Evolutionary conservation across 495 filamentous ascomycete species (phyloP).

Genomic region (Lophiotrema nucula): DNA sequence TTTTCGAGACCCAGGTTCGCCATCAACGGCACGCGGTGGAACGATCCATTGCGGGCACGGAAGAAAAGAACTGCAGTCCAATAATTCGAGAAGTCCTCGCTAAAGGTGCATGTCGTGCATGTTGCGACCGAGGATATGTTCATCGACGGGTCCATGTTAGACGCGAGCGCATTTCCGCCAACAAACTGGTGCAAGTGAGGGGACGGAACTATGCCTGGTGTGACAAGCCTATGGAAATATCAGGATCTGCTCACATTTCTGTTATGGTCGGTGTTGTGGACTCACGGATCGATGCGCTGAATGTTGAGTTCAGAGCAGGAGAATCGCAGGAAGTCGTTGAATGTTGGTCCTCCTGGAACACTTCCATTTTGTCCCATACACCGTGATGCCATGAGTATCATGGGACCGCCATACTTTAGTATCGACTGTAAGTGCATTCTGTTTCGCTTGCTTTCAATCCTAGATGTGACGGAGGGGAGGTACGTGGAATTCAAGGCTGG

Average conservation of each 20-base stretch:
- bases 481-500: background rate
- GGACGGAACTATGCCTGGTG: slow-evolving; percentile 10
- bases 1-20: slow-evolving; percentile 47
- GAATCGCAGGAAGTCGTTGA: slow-evolving; percentile 18
- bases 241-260: background rate
- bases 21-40: slow-evolving; percentile 50
- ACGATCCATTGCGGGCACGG: slow-evolving; percentile 47
- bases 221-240: slow-evolving; percentile 11
- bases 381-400: background rate
- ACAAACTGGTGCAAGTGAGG: slow-evolving; percentile 19
- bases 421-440: background rate
- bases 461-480: background rate
- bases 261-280: background rate
- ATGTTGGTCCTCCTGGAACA: slow-evolving; percentile 1
- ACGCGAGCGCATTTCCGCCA: slow-evolving; percentile 9
- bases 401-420: background rate
- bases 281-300: slow-evolving; percentile 22
- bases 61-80: slow-evolving; percentile 47
- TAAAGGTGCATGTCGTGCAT: slow-evolving; percentile 19
- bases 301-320: slow-evolving; percentile 14
- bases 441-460: background rate
- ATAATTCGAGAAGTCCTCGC: slow-evolving; percentile 19
- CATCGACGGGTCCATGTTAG: slow-evolving; percentile 12
- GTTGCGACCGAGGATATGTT: slow-evolving; percentile 8
- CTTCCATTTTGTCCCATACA: background rate